Percentiles rank a stretch among this genome's conserved stretches.
phyloP scores from a whole-genome alignment of 1,284 basidiomycete species.

The Ceratobasidium sp. region DNA sequence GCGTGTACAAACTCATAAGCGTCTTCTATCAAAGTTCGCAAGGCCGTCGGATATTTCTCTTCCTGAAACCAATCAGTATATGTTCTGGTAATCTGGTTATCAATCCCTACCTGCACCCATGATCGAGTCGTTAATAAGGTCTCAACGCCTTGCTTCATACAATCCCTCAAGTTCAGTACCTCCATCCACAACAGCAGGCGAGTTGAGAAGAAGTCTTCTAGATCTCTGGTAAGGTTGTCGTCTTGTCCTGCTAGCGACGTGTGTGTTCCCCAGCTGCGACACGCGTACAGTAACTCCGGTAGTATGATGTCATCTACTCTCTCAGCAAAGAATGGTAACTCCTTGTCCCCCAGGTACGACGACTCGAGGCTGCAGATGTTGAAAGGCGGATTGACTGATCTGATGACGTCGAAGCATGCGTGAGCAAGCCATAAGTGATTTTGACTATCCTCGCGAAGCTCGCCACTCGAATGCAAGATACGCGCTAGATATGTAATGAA shows the following conservation, averaged over 20 bases:
- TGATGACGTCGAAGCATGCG: not conserved
- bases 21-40: not conserved
- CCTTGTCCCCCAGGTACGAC: constrained; percentile 6
- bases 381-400: not conserved
- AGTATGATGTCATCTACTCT: not conserved
- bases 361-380: constrained; percentile 29
- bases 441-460: not conserved
- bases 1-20: not conserved
- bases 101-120: not conserved
- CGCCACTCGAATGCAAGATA: not conserved
- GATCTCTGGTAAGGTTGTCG: not conserved
- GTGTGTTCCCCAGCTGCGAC: constrained; percentile 11
- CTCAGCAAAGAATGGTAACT: not conserved
- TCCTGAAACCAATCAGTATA: not conserved
- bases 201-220: constrained; percentile 10
- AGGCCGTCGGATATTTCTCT: not conserved
- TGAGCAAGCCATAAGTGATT: not conserved
- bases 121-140: not conserved
- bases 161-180: constrained; percentile 3
- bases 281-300: not conserved
- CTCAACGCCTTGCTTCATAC: not conserved
- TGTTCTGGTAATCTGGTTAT: not conserved
- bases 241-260: not conserved
- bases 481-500: not conserved
- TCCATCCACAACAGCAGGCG: constrained; percentile 34